These are phyloP conservation scores for Podospora pseudopauciseta DNA, from an alignment of 495 filamentous ascomycete genomes.

Conservation along the genomic window DNA sequence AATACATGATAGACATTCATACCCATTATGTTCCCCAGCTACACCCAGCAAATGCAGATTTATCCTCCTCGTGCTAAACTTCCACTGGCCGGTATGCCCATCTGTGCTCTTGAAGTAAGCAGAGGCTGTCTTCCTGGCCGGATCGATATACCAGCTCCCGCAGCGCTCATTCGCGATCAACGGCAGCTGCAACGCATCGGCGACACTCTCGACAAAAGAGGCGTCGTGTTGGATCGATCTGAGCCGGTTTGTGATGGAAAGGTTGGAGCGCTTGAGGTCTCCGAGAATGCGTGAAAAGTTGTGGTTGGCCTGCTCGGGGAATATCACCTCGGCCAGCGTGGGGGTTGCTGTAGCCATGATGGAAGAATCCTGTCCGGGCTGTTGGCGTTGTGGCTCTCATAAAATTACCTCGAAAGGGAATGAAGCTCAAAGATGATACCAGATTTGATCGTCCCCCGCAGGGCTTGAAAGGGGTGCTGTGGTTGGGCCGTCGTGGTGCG, in stretches of 20 bases:
- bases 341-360: constrained; percentile 8
- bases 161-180: constrained; percentile 92
- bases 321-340: constrained; percentile 44
- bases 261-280: constrained; percentile 66
- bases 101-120: constrained; percentile 98
- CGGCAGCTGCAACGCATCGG: constrained; percentile 55
- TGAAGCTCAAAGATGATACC: neutral
- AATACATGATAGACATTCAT: constrained; percentile 19
- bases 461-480: neutral
- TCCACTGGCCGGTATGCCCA: constrained; percentile 86
- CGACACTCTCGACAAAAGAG: constrained; percentile 58
- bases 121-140: constrained; percentile 59
- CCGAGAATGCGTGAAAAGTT: constrained; percentile 53
- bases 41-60: constrained; percentile 74
- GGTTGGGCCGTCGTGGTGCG: constrained; percentile 2
- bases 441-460: neutral
- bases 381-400: neutral
- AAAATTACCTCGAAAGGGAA: neutral
- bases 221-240: constrained; percentile 67
- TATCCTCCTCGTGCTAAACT: constrained; percentile 76
- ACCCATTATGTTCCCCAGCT: constrained; percentile 63
- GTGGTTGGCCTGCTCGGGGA: constrained; percentile 49
- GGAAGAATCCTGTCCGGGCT: neutral
- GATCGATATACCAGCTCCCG: constrained; percentile 91
- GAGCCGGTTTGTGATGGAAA: constrained; percentile 76